Evolutionary conservation across 2,329 filamentous ascomycete genomes (phyloP).

Genomic region (Pseudonectria foliicola): DNA sequence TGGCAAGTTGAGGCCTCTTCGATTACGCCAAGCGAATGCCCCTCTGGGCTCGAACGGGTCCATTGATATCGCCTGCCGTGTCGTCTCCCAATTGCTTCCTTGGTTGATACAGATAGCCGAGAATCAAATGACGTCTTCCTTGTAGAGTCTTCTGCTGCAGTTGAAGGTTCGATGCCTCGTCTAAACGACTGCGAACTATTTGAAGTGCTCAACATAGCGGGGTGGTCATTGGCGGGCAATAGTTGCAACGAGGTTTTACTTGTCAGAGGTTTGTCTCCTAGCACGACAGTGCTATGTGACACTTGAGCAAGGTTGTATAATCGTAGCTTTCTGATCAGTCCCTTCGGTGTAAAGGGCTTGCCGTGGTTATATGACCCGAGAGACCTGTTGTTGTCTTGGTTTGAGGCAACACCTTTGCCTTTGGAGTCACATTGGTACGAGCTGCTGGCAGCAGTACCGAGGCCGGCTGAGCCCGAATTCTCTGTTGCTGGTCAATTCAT

Average conservation of each 20-base stretch:
- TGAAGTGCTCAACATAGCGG: conserved; percentile 13
- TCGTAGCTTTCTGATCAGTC: conserved; percentile 20
- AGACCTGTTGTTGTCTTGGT: neutral
- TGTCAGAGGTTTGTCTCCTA: conserved; percentile 14
- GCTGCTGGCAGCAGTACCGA: conserved; percentile 8
- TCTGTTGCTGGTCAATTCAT: conserved; percentile 12
- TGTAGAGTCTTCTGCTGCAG: conserved; percentile 19
- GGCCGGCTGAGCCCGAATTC: conserved; percentile 14
- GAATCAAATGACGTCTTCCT: conserved; percentile 30
- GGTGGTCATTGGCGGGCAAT: conserved; percentile 10
- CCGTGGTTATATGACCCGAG: conserved; percentile 6
- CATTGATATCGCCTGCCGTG: conserved; percentile 26
- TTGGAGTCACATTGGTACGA: conserved; percentile 1
- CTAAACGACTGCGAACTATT: conserved; percentile 22
- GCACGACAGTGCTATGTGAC: conserved; percentile 24
- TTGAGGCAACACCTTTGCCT: conserved; percentile 4
- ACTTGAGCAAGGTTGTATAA: conserved; percentile 17
- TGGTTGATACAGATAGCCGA: conserved; percentile 15
- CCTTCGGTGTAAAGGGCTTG: conserved; percentile 16
- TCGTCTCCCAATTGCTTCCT: conserved; percentile 16
- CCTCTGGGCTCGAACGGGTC: conserved; percentile 31
- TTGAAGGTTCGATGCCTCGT: conserved; percentile 19
- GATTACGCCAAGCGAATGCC: conserved; percentile 28
- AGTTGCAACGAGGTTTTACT: conserved; percentile 21
- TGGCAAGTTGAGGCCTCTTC: conserved; percentile 22